Evolutionary conservation across 345 rosid genomes (phyloP), one percentile per base, ranked within the genome.

Genomic region (Lepidium africanum): DNA sequence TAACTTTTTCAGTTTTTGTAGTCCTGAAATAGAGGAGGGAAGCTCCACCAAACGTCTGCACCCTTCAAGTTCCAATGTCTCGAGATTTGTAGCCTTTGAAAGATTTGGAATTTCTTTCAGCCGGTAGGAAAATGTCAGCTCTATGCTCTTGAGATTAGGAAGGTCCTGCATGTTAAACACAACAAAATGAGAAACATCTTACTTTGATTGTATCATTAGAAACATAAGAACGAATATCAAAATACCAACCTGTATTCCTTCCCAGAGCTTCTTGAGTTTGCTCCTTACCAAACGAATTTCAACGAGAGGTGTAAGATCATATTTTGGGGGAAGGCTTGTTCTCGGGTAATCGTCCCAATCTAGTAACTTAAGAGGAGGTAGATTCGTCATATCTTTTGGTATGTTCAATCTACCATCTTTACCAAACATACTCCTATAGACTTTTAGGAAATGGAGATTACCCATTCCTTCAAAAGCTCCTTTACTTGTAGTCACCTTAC

Each of bases 41-140:
- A 65, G 36, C 33, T 56, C 42, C 50, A 15, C 55, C 51, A 73
- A 41, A 21, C 45, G 46, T 19, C 4, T 27, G 63, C 82, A 78
- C 23, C 23, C 23, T 0, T 41, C 37, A 32, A 79, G 57, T 7
- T 7, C 0, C 12, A 74, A 5, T 12, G 36, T 49, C 37, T 49
- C 54, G n/a, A 49, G 54, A 11, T 49, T 49, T 49, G 14, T 49
- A 23, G 15, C 54, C 12, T 50, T 48, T 2, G 53, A 48, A 48
- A 21, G 33, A 48, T 48, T 50, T 50, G 35, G 55, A 35, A 50
- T 23, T 33, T 50, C 55, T 23, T 12, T 25, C 55, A 50, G 6
- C 55, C 3, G 12, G 12, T 3, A 23, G 7, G 59, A 76, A 4
- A 16, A 1, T 3, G n/a, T 6, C 19, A 79, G 66, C 12, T 52